Evolutionary conservation across 75 land plant species (phyloP).

Genomic region (Pinus taeda): DNA sequence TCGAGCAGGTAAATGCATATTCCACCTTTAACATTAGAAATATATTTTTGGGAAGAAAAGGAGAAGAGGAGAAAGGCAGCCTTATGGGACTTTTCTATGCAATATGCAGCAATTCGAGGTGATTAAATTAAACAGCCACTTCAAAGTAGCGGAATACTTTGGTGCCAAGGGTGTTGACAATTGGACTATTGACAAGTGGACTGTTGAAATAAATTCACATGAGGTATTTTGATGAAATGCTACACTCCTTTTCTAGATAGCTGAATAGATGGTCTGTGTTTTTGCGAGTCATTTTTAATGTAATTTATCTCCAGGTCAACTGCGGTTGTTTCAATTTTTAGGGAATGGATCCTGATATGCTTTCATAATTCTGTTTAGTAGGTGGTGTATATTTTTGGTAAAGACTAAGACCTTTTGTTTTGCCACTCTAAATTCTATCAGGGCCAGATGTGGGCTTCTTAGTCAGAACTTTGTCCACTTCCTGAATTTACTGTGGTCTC

Average conservation of each 20-base stretch:
- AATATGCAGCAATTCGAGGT: conserved; percentile 68
- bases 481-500: neutral
- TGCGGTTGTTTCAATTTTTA: neutral
- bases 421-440: neutral
- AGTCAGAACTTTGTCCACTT: neutral
- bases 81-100: neutral
- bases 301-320: neutral
- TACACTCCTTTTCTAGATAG: neutral
- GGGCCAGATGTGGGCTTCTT: neutral
- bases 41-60: neutral
- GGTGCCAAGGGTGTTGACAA: conserved; percentile 71
- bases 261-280: no score
- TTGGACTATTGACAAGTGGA: conserved; percentile 60
- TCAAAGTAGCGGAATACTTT: conserved; percentile 59
- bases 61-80: neutral
- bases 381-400: neutral
- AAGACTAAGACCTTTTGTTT: neutral
- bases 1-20: conserved; percentile 56
- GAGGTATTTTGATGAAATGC: conserved; percentile 30
- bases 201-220: conserved; percentile 38
- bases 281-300: no score
- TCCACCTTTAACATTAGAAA: neutral
- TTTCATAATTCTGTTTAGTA: neutral
- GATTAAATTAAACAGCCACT: conserved; percentile 45
- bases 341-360: neutral